phyloP scores from a whole-genome alignment of 257 asterid genomes.

The Petrea volubilis region DNA sequence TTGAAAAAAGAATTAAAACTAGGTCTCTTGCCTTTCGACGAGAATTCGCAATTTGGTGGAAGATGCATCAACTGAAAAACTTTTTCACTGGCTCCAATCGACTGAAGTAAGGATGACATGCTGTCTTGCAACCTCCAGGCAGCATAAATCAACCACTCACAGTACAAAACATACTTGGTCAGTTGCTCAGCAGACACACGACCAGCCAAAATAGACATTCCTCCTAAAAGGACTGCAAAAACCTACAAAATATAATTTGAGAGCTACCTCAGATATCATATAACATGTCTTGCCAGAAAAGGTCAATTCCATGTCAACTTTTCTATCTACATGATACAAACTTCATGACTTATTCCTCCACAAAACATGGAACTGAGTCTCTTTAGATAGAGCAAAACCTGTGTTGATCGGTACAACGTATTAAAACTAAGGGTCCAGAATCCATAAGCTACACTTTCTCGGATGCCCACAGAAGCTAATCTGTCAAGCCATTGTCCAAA shows the following conservation, averaged over 20 bases:
- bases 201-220: constrained; percentile 42
- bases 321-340: constrained; percentile 14
- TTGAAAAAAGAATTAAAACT: neutral
- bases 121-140: constrained; percentile 65
- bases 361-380: neutral
- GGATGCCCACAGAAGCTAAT: constrained; percentile 41
- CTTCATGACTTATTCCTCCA: constrained; percentile 9
- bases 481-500: constrained; percentile 36
- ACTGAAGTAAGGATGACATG: constrained; percentile 52
- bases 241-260: constrained; percentile 33
- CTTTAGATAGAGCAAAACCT: constrained; percentile 36
- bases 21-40: constrained; percentile 33
- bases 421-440: constrained; percentile 50
- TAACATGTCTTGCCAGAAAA: neutral
- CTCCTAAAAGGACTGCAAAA: constrained; percentile 50
- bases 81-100: constrained; percentile 56
- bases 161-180: constrained; percentile 53
- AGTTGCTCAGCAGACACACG: constrained; percentile 53
- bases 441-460: constrained; percentile 55
- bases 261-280: neutral
- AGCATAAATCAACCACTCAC: constrained; percentile 66
- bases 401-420: constrained; percentile 48
- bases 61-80: constrained; percentile 55
- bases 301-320: neutral
- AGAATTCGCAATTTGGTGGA: constrained; percentile 41